Percentiles rank a stretch among this genome's conserved stretches.
Conservation (phyloP, 2,329 filamentous ascomycete species). For the Truncatella angustata region DNA sequence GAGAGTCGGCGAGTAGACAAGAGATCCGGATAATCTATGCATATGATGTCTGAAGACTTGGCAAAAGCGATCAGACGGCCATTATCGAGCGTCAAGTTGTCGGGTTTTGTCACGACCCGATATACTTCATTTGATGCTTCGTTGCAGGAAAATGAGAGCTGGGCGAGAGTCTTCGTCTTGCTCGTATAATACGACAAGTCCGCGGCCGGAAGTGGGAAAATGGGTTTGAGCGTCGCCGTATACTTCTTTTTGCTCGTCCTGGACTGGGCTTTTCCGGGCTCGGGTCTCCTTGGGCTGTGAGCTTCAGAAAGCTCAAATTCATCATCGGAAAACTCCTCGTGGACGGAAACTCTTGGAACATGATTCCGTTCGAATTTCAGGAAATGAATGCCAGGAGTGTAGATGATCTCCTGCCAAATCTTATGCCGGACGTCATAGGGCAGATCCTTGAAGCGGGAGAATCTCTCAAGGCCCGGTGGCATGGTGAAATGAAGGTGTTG, state of each 20-base stretch:
- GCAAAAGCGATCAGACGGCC: constrained; percentile 22
- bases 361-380: constrained; percentile 21
- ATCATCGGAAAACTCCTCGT: constrained; percentile 8
- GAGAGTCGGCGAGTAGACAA: constrained; percentile 15
- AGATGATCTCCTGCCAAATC: constrained; percentile 26
- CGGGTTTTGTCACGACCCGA: constrained; percentile 15
- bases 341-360: not conserved
- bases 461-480: constrained; percentile 20
- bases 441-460: constrained; percentile 21
- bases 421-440: constrained; percentile 27
- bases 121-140: constrained; percentile 21
- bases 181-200: constrained; percentile 28
- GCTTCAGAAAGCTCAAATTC: not conserved
- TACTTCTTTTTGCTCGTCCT: constrained; percentile 8
- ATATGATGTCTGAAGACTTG: constrained; percentile 26
- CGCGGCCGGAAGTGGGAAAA: constrained; percentile 19
- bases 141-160: constrained; percentile 21
- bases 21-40: constrained; percentile 28
- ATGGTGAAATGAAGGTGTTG: constrained; percentile 18
- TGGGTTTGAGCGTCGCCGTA: constrained; percentile 19
- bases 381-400: constrained; percentile 29
- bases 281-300: not conserved
- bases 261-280: not conserved
- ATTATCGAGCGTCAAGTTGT: constrained; percentile 22
- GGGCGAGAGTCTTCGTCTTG: constrained; percentile 20